Evolutionary conservation across 768 basidiomycete species (phyloP).

Genomic region (Naganishia antarctica): DNA sequence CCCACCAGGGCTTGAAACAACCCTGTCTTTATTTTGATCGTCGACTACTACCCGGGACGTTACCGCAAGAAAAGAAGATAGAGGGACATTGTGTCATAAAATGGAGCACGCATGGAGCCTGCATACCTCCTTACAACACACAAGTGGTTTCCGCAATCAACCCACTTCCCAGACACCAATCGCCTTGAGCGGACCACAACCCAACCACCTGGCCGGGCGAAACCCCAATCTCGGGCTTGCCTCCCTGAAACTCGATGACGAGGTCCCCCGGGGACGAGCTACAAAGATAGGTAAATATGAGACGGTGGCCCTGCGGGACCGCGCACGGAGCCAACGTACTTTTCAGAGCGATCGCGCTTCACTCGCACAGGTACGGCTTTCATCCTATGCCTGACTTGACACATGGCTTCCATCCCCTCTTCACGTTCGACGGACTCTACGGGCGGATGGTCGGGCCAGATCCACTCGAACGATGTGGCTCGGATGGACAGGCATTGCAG

Average conservation of each 20-base stretch:
- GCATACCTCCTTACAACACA: background rate
- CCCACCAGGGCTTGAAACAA: too few species aligned
- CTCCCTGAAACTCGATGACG: slow-evolving; percentile 29
- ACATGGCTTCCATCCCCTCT: slow-evolving; percentile 54
- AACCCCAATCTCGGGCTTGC: slow-evolving; percentile 62
- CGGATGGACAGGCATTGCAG: slow-evolving; percentile 53
- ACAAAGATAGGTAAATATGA: background rate
- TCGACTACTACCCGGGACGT: too few species aligned
- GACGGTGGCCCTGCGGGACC: background rate
- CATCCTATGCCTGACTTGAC: slow-evolving; percentile 72
- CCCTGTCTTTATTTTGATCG: too few species aligned
- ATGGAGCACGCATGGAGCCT: too few species aligned
- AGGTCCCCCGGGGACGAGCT: slow-evolving; percentile 41
- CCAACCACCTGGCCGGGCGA: slow-evolving; percentile 75
- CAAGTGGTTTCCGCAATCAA: slow-evolving; percentile 53
- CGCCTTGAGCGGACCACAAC: slow-evolving; percentile 58
- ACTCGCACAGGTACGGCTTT: slow-evolving; percentile 56
- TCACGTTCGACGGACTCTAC: slow-evolving; percentile 48
- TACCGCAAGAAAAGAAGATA: too few species aligned
- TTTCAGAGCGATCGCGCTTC: slow-evolving; percentile 33
- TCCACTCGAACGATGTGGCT: slow-evolving; percentile 60
- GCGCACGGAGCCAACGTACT: slow-evolving; percentile 48
- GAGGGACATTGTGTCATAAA: too few species aligned
- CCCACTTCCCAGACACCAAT: slow-evolving; percentile 82
- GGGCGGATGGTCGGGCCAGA: slow-evolving; percentile 62